Percentiles rank a stretch among this genome's conserved stretches.
Conservation (phyloP, 2,329 filamentous ascomycete genomes). For the Cordyceps pruinosa region DNA sequence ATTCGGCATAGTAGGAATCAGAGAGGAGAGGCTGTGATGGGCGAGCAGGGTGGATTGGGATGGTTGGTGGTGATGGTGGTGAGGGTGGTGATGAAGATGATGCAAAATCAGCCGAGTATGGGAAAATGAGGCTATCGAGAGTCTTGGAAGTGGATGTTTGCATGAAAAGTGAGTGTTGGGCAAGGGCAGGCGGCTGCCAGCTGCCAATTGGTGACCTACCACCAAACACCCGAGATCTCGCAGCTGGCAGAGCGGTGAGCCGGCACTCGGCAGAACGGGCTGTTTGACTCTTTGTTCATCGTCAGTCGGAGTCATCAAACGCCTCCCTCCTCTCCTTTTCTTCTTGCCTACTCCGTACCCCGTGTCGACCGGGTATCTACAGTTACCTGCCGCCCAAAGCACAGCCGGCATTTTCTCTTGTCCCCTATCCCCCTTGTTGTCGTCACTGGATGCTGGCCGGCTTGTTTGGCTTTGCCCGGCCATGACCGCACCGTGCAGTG, state of each 20-base stretch:
- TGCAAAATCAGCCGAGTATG: background rate
- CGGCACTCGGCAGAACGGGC: background rate
- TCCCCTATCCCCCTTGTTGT: too few relatives aligned
- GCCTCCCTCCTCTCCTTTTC: too few relatives aligned
- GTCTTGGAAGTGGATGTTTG: background rate
- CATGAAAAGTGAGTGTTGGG: too few relatives aligned
- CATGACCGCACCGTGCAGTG: background rate
- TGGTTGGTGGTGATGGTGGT: background rate
- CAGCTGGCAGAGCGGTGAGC: slow-evolving; percentile 2
- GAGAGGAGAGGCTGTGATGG: background rate
- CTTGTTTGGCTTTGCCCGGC: too few relatives aligned
- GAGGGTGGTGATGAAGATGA: background rate
- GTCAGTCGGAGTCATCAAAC: too few relatives aligned
- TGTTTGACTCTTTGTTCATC: background rate
- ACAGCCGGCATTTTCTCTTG: too few relatives aligned
- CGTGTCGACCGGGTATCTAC: too few relatives aligned
- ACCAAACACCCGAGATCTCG: too few relatives aligned
- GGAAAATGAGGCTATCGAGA: background rate
- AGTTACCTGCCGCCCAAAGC: too few relatives aligned
- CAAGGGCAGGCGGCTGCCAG: background rate
- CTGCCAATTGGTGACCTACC: too few relatives aligned
- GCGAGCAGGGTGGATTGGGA: background rate
- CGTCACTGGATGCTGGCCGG: too few relatives aligned
- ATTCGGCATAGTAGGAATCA: background rate
- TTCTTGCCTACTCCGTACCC: too few relatives aligned